Conservation (phyloP, 306 rosid species). For the Carpinus fangiana region DNA sequence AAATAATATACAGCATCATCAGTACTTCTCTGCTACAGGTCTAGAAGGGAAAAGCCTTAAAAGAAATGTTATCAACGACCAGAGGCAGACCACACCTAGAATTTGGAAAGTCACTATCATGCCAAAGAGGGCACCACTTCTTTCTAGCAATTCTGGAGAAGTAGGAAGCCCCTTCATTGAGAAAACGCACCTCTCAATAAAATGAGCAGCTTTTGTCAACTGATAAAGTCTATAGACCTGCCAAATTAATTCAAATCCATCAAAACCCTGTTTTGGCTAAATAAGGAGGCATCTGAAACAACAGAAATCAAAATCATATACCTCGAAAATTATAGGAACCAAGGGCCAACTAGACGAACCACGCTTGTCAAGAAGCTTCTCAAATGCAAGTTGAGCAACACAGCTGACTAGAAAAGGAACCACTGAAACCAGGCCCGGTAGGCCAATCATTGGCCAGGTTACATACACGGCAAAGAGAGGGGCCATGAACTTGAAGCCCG, state of each 20-base stretch:
- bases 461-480: constrained; percentile 53
- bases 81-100: constrained; percentile 71
- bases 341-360: constrained; percentile 84
- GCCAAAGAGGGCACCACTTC: constrained; percentile 65
- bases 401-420: constrained; percentile 69
- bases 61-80: constrained; percentile 84
- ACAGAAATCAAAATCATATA: neutral
- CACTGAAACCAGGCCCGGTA: constrained; percentile 55
- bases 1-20: constrained; percentile 26
- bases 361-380: constrained; percentile 40
- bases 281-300: constrained; percentile 13
- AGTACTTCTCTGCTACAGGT: constrained; percentile 84
- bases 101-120: constrained; percentile 59
- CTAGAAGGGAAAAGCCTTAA: constrained; percentile 93
- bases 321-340: constrained; percentile 87
- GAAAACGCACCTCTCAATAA: constrained; percentile 59
- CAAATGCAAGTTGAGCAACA: constrained; percentile 63
- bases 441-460: constrained; percentile 65
- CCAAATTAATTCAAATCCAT: constrained; percentile 25
- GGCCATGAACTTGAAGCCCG: constrained; percentile 65
- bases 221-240: constrained; percentile 81
- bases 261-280: neutral
- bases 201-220: constrained; percentile 71
- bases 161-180: constrained; percentile 53
- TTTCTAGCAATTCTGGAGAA: constrained; percentile 54